Conservation (phyloP, 2,329 filamentous ascomycete genomes). For the Monosporascus sp. region DNA sequence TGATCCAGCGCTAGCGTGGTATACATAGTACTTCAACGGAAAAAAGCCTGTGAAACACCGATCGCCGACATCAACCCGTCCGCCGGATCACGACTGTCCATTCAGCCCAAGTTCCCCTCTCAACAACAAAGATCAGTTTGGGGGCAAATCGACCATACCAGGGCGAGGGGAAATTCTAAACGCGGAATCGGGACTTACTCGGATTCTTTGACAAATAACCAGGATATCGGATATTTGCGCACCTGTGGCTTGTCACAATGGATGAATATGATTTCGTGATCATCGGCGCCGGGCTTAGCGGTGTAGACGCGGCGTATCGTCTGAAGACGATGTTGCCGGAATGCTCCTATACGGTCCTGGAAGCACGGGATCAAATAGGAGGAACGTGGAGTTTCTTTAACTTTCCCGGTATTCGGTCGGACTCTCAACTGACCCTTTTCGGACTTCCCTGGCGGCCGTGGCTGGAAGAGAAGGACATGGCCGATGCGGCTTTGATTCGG, state of each 20-base stretch:
- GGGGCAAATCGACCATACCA: too few relatives aligned
- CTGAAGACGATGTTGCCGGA: conserved; percentile 54
- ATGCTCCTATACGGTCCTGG: conserved; percentile 58
- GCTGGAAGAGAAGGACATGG: conserved; percentile 19
- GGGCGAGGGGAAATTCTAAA: too few relatives aligned
- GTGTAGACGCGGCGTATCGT: conserved; percentile 68
- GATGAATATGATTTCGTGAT: conserved; percentile 49
- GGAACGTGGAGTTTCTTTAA: conserved; percentile 77
- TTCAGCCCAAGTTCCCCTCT: too few relatives aligned
- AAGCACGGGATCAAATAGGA: conserved; percentile 59
- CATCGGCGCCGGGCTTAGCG: conserved; percentile 52
- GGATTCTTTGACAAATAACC: background rate
- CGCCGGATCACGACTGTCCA: too few relatives aligned
- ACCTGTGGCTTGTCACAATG: background rate
- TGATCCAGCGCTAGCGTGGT: too few relatives aligned
- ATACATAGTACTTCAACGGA: too few relatives aligned
- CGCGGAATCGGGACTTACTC: too few relatives aligned
- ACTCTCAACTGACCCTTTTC: conserved; percentile 57
- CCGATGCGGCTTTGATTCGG: conserved; percentile 38
- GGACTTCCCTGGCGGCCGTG: conserved; percentile 65
- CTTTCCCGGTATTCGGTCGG: conserved; percentile 67
- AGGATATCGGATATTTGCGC: background rate
- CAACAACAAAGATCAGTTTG: too few relatives aligned
- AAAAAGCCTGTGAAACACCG: too few relatives aligned
- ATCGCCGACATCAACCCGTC: too few relatives aligned